phyloP scores from a whole-genome alignment of 192 early-diverging fungal genomes.

The Glomus cerebriforme region DNA sequence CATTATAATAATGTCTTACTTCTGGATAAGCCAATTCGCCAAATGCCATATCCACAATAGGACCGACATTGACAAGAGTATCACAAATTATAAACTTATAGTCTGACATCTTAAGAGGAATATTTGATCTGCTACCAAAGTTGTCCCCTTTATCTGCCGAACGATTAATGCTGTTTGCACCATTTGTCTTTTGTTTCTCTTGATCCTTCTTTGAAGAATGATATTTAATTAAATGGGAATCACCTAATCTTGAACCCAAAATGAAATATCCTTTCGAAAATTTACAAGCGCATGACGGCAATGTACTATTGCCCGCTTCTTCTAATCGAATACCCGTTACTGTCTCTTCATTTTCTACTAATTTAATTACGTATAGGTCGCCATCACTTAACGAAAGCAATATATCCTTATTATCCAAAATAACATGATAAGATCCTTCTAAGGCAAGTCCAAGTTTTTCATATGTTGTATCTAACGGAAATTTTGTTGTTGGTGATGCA shows the following conservation, averaged over 20 bases:
- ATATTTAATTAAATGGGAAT: conserved; percentile 74
- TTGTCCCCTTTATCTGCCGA: background rate
- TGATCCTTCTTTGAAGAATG: conserved; percentile 30
- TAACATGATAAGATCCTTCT: conserved; percentile 63
- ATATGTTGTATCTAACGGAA: conserved; percentile 46
- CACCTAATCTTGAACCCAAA: conserved; percentile 64
- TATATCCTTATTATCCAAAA: conserved; percentile 72
- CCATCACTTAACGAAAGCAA: conserved; percentile 75
- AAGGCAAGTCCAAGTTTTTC: conserved; percentile 70
- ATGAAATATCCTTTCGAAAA: conserved; percentile 66
- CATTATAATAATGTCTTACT: conserved; percentile 22
- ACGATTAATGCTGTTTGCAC: background rate
- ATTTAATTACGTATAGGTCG: conserved; percentile 67
- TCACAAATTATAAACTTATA: conserved; percentile 76
- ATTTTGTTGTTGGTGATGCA: conserved; percentile 49
- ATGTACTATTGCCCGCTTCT: conserved; percentile 49
- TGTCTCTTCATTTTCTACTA: conserved; percentile 76
- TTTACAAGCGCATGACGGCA: conserved; percentile 53
- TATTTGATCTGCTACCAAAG: conserved; percentile 23
- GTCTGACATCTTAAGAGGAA: conserved; percentile 38
- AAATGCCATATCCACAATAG: conserved; percentile 73
- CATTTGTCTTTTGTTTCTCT: background rate
- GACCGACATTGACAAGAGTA: conserved; percentile 74
- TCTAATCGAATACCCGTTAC: conserved; percentile 72
- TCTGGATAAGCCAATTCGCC: conserved; percentile 60